Base-by-base conservation (phyloP, 73 alveolate genomes). In the Tetrahymena borealis region DNA sequence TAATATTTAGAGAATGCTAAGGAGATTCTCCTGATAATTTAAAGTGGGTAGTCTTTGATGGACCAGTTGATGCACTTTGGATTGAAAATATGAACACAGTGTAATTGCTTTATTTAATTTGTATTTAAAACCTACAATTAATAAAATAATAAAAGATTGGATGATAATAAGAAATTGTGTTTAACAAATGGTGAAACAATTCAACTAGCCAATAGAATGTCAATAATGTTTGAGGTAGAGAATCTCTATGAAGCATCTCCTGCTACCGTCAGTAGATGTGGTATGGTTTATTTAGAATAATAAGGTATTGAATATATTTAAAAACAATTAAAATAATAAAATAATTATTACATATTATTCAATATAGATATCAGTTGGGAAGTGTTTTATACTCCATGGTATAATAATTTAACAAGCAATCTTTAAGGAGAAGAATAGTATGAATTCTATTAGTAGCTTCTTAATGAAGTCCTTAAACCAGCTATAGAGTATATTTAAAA, bases 21-120 rank as follows among this genome's bases (percentile, higher is more conserved):
- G 98, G 97, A 38, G 98, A 97, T 91, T 96, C 90, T 39, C 41
- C 91, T 31, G 96, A 96, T 32, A 91, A 97, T 40, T 95, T 95
- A 32, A 96, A 95, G 39, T 99, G 99, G 99, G 97, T 99, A 11
- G 93, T 98, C 15, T 93, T 99, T 78, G 99, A 99, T 98, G 99
- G 99, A 11, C 99, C 99, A 15, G 99, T 99, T 32, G 99, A 98
- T 98, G 99, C 99, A 32, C 96, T 98, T 93, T 99, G 99, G 99
- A 98, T 99, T 24, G 99, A 99, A 97, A 99, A 98, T 90, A 96
- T 99, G 97, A 99, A 99, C 94, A 98, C 99, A 38, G 99, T 99
- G 32, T 60, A 60, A 60, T 24, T 60, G 28, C 9, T 60, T 39
- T 39, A 9, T 12, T 12, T 39, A 9, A 12, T 9, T 24, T 24